These are phyloP conservation scores for Rostrohypoxylon terebratum DNA, from an alignment of 495 filamentous ascomycete genomes.

Conservation along the genomic window DNA sequence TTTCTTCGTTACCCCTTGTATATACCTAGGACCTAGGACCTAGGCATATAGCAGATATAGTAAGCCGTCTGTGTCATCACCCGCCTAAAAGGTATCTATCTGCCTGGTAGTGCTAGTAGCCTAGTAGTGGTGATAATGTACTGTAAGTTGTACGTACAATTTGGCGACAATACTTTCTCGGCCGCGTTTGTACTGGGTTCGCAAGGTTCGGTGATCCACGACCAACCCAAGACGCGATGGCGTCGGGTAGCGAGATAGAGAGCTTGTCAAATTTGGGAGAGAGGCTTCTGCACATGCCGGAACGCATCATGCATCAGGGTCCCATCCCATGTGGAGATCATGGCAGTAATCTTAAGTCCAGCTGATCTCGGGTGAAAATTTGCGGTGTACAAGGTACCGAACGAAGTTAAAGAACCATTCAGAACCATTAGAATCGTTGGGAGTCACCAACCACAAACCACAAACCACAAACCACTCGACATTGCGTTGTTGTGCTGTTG, in stretches of 20 bases:
- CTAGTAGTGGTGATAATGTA: not conserved
- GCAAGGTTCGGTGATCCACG: slow-evolving; percentile 44
- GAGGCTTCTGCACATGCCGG: slow-evolving; percentile 49
- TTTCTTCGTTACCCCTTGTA: slow-evolving; percentile 30
- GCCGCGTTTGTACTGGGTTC: slow-evolving; percentile 21
- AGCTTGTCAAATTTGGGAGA: slow-evolving; percentile 45
- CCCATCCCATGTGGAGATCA: slow-evolving; percentile 49
- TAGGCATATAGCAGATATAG: too few species aligned
- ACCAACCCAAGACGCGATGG: slow-evolving; percentile 37
- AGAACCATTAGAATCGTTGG: slow-evolving; percentile 3
- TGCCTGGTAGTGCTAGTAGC: not conserved
- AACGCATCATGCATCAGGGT: slow-evolving; percentile 47
- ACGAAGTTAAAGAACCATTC: not conserved
- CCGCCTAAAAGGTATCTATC: slow-evolving; percentile 11
- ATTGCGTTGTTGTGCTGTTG: slow-evolving; percentile 30
- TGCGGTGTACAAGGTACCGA: slow-evolving; percentile 45
- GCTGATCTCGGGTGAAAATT: slow-evolving; percentile 50
- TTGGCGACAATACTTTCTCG: slow-evolving; percentile 33
- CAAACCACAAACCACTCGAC: slow-evolving; percentile 41
- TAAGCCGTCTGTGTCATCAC: slow-evolving; percentile 32
- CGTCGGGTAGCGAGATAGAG: slow-evolving; percentile 45
- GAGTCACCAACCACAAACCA: slow-evolving; percentile 20
- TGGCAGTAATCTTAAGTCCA: slow-evolving; percentile 48
- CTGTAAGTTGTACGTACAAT: slow-evolving; percentile 11
- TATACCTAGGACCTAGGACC: too few species aligned